Evolutionary conservation across 768 basidiomycete genomes (phyloP), one percentile per base, ranked within the genome.

Genomic region (Lentinula guzmanii): DNA sequence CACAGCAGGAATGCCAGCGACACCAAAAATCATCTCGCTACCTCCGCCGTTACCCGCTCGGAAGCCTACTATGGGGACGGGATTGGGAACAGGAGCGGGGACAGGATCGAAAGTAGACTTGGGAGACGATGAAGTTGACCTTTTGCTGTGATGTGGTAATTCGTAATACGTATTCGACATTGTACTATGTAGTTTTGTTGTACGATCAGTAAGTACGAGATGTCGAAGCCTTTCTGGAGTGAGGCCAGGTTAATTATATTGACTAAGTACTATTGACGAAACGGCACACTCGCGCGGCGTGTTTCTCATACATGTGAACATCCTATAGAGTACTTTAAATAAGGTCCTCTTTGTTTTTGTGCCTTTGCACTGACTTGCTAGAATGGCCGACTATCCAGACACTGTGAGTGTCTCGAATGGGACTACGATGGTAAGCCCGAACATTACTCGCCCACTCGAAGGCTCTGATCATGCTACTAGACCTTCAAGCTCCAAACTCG

Each of bases 351-450:
- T 28, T 28, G 28, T 28, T 28, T 39, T 8, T 8, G n/a, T 39
- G 37, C 37, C 37, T 13, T 39, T 39, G 37, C 9, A 39, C 13
- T 39, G 13, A 39, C 1, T 13, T 13, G 13, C n/a, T n/a, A 50
- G 48, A n/a, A 50, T 50, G 48, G 9, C 2, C n/a, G 34, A 72
- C 34, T 37, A 15, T 45, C 57, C 57, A 46, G 57, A 58, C 4
- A 58, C 43, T 46, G 24, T 58, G 13, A 45, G 1, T 24, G 4
- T 58, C 11, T 15, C 11, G 24, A 46, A 35, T 28, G 57, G 57
- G 1, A 18, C 33, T 8, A 58, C 42, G 28, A 58, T 58, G 57
- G 57, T 58, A 35, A 39, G 53, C 31, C 11, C 8, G n/a, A 24
- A 13, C 16, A n/a, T 43, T 13, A 5, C 11, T 43, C 16, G 16